Conservation (phyloP, 148 eudicot genomes). For the Silene latifolia region DNA sequence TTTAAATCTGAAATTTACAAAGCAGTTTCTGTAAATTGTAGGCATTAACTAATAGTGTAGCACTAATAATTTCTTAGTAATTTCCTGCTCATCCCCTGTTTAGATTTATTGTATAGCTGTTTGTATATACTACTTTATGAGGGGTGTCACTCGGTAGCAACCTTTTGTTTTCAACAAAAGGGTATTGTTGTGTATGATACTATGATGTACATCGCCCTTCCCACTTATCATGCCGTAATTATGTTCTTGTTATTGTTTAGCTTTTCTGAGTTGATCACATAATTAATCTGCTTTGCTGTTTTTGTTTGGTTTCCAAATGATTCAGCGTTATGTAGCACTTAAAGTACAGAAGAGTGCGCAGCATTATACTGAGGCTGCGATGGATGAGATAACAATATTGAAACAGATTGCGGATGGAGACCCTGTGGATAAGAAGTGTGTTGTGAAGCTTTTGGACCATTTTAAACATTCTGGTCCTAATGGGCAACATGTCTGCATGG, state of each 20-base stretch:
- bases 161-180: neutral
- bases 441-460: slow-evolving; percentile 92
- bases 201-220: neutral
- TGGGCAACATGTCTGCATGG: slow-evolving; percentile 99
- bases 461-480: slow-evolving; percentile 97
- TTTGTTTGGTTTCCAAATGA: neutral
- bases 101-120: neutral
- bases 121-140: neutral
- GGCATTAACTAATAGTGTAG: too few relatives aligned
- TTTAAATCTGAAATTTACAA: too few relatives aligned
- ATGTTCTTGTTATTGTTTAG: neutral
- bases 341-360: slow-evolving; percentile 98
- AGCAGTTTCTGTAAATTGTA: too few relatives aligned
- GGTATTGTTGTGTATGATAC: neutral
- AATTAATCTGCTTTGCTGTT: slow-evolving; percentile 7
- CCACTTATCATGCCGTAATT: neutral
- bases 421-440: slow-evolving; percentile 81
- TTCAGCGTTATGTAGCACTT: slow-evolving; percentile 82
- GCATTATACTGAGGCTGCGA: slow-evolving; percentile 95
- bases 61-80: neutral
- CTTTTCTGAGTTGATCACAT: neutral
- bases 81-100: slow-evolving; percentile 2
- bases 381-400: slow-evolving; percentile 91
- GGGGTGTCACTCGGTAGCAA: neutral
- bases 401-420: slow-evolving; percentile 90